Conservation (phyloP, 208 protist genomes). For the Kentomonas sorsogonicus region DNA sequence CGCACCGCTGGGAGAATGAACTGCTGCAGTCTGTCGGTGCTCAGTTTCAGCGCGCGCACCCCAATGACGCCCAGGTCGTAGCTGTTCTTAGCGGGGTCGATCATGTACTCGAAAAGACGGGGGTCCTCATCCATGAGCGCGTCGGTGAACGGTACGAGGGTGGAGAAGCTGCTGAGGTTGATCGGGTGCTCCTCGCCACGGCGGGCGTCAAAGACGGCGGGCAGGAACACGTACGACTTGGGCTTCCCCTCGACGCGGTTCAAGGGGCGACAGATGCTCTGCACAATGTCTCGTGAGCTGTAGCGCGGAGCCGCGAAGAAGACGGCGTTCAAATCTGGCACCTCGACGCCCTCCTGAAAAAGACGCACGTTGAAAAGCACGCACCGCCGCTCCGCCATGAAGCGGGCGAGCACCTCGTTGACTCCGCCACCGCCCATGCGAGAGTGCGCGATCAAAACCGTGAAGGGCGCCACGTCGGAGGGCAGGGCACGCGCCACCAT, state of each 20-base stretch:
- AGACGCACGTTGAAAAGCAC: slow-evolving; percentile 70
- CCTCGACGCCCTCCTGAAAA: slow-evolving; percentile 76
- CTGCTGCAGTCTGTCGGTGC: slow-evolving; percentile 37
- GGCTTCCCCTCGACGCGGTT: slow-evolving; percentile 57
- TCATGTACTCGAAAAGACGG: slow-evolving; percentile 72
- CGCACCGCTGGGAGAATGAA: slow-evolving; percentile 71
- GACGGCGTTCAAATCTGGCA: slow-evolving; percentile 72
- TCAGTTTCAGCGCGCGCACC: slow-evolving; percentile 52
- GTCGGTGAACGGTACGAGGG: slow-evolving; percentile 72
- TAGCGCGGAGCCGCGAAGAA: slow-evolving; percentile 74
- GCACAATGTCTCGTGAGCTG: slow-evolving; percentile 78
- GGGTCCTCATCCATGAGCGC: slow-evolving; percentile 83
- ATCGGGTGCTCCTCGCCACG: slow-evolving; percentile 45
- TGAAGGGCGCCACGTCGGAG: slow-evolving; percentile 40
- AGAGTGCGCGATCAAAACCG: slow-evolving; percentile 60
- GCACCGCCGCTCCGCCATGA: slow-evolving; percentile 30
- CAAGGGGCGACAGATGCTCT: slow-evolving; percentile 74
- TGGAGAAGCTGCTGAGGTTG: slow-evolving; percentile 68
- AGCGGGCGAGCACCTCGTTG: slow-evolving; percentile 31
- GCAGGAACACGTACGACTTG: slow-evolving; percentile 63
- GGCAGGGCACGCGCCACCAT: slow-evolving; percentile 21
- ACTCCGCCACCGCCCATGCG: slow-evolving; percentile 41
- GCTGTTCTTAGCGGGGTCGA: slow-evolving; percentile 64
- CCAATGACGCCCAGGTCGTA: slow-evolving; percentile 72
- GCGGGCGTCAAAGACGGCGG: slow-evolving; percentile 42